Percentiles rank a stretch among this genome's conserved stretches.
Conservation (phyloP, 805 yeast genomes). For the Starmerella sirachaensis region DNA sequence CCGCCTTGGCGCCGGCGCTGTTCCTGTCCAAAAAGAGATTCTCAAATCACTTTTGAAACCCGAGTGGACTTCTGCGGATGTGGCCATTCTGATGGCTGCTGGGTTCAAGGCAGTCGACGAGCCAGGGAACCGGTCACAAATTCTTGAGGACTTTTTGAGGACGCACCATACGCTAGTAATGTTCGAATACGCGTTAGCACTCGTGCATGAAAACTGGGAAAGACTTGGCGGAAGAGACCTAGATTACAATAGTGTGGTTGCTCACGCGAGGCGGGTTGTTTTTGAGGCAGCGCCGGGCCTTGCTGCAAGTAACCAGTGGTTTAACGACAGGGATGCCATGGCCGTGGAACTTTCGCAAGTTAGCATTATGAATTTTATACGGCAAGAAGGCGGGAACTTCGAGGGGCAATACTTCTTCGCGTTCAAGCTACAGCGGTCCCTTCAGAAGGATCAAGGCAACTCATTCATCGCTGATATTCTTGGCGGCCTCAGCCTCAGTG, state of each 20-base stretch:
- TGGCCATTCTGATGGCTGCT: too few species aligned
- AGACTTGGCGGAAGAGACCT: too few species aligned
- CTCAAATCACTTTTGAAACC: too few species aligned
- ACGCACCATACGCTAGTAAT: too few species aligned
- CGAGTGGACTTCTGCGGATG: too few species aligned
- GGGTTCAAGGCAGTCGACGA: too few species aligned
- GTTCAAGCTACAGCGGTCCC: conserved; percentile 9
- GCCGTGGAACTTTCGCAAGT: conserved; percentile 4
- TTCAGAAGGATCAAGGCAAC: conserved; percentile 6
- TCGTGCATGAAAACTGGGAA: not conserved
- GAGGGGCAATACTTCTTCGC: conserved; percentile 14
- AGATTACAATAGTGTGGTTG: conserved; percentile 1
- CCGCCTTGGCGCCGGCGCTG: too few species aligned
- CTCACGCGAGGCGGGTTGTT: not conserved
- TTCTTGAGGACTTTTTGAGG: too few species aligned
- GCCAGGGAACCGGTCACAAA: too few species aligned
- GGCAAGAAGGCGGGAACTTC: not conserved
- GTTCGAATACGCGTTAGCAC: not conserved
- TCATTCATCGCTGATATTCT: conserved; percentile 11
- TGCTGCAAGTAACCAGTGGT: not conserved
- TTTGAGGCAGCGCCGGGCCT: conserved; percentile 9
- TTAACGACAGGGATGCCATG: conserved; percentile 1
- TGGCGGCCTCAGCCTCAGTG: conserved; percentile 5
- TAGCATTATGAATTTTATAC: conserved; percentile 1
- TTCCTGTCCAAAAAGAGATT: too few species aligned